Base-by-base conservation (phyloP, 2,329 filamentous ascomycete genomes). In the Fonsecaea monophora region DNA sequence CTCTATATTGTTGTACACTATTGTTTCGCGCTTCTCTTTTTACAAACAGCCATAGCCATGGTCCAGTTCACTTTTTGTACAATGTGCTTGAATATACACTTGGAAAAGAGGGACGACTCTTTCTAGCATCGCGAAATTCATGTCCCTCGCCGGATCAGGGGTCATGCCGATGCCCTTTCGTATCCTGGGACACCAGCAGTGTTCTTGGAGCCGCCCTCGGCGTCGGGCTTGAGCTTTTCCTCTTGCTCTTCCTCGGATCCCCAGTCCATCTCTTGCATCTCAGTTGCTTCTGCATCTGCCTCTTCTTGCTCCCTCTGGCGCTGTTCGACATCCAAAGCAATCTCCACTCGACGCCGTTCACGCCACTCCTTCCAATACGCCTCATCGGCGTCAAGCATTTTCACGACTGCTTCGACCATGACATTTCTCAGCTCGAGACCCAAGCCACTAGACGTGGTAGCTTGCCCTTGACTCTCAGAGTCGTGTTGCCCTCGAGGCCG, bases 351-450 rank as follows among this genome's bases (percentile, higher is more conserved):
- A 25, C 55, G 58, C 40, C 30, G 57, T 21, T 54, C 37, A 32
- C 54, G 53, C 40, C 61, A 65, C 3, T 50, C 45, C 12, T 48
- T 42, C 66, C 66, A 68, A 38, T 50, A 65, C 12, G 54, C 66
- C 35, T 65, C 53, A 21, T 68, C 66, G 21, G 53, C 62, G 45
- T 62, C 25, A n/a, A 70, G 50, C 53, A 70, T 67, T 15, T 64
- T 62, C 10, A 68, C 59, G 15, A 70, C 56, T 10, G 64, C 63
- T 38, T 65, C 61, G 15, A 70, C 68, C 56, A 70, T 50, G 12
- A 59, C 65, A 35, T 63, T 56, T 32, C 64, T 63, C 10, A 66
- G 30, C 32, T 34, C 32, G 54, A 35, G 25, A 40, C 58, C 54
- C 35, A 62, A 40, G 4, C 55, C 13, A 45, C 48, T 25, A 56